phyloP scores from a whole-genome alignment of 495 filamentous ascomycete species.

The Ramalina intermedia region DNA sequence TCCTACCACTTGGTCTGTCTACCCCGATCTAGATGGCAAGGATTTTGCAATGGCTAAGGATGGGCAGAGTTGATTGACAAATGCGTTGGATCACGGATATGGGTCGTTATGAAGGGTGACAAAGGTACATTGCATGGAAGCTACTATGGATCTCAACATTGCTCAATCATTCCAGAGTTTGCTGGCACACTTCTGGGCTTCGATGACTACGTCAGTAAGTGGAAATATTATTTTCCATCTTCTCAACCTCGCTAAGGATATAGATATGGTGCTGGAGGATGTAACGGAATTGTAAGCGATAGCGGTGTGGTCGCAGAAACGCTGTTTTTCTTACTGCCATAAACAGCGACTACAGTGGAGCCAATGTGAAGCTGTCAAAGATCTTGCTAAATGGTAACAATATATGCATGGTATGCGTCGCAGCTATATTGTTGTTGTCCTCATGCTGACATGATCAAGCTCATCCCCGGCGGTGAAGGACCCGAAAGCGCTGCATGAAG shows the following conservation, averaged over 20 bases:
- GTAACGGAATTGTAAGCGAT: constrained; percentile 84
- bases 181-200: constrained; percentile 86
- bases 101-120: constrained; percentile 98
- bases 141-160: background rate
- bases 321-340: background rate
- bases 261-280: constrained; percentile 96
- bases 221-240: constrained; percentile 1
- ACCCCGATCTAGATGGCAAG: background rate
- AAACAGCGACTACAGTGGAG: constrained; percentile 74
- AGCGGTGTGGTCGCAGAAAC: background rate
- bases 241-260: constrained; percentile 3
- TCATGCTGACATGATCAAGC: constrained; percentile 29
- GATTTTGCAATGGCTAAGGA: background rate
- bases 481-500: constrained; percentile 27
- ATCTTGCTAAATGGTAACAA: constrained; percentile 97
- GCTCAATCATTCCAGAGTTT: constrained; percentile 50
- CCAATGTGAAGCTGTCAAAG: constrained; percentile 76
- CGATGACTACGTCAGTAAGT: constrained; percentile 99
- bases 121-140: constrained; percentile 47
- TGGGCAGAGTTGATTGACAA: constrained; percentile 87
- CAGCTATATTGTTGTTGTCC: background rate
- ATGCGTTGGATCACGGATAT: constrained; percentile 92
- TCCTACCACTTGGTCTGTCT: constrained; percentile 10
- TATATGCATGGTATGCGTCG: constrained; percentile 77
- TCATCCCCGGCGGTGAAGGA: constrained; percentile 80